A percentile compares a stretch with the other conserved stretches of the same genome.
These are phyloP conservation scores for Tulasnella sp. DNA, from an alignment of 768 basidiomycete genomes.

Conservation along the genomic window DNA sequence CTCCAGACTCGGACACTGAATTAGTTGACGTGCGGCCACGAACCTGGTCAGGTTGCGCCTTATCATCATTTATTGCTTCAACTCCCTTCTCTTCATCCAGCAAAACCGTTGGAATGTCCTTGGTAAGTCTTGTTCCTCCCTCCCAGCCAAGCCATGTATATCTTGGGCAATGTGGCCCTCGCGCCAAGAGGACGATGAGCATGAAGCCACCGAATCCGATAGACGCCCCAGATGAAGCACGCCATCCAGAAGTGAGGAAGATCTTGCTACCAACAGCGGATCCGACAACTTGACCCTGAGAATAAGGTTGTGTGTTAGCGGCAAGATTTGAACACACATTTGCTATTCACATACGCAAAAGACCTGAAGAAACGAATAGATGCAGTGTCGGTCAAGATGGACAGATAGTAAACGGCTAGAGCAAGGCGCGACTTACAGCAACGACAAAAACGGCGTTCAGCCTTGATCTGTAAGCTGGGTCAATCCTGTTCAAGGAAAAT, in stretches of 20 bases:
- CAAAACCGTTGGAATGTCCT: too few relatives aligned
- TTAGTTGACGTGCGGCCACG: too few relatives aligned
- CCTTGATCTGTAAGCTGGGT: constrained; percentile 47
- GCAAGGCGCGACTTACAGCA: constrained; percentile 35
- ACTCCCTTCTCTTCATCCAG: too few relatives aligned
- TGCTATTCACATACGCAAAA: not conserved
- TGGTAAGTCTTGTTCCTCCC: constrained; percentile 25
- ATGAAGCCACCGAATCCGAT: constrained; percentile 50
- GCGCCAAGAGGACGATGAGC: constrained; percentile 44
- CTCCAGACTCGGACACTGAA: too few relatives aligned
- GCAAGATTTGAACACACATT: not conserved
- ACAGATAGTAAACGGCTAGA: not conserved
- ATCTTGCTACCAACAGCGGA: constrained; percentile 64
- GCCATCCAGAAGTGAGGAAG: constrained; percentile 63
- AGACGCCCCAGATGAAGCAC: constrained; percentile 48
- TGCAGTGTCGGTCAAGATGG: not conserved
- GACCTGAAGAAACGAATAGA: too few relatives aligned
- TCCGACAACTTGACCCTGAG: constrained; percentile 76
- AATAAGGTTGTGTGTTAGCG: constrained; percentile 19
- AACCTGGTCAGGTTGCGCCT: too few relatives aligned
- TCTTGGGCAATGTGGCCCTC: constrained; percentile 51
- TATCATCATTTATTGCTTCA: too few relatives aligned
- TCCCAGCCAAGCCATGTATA: constrained; percentile 33
- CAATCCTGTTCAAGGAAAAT: constrained; percentile 29
- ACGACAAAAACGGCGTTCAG: constrained; percentile 69